Evolutionary conservation across 2,329 filamentous ascomycete genomes (phyloP).

Genomic region (Bipolaris bicolor): DNA sequence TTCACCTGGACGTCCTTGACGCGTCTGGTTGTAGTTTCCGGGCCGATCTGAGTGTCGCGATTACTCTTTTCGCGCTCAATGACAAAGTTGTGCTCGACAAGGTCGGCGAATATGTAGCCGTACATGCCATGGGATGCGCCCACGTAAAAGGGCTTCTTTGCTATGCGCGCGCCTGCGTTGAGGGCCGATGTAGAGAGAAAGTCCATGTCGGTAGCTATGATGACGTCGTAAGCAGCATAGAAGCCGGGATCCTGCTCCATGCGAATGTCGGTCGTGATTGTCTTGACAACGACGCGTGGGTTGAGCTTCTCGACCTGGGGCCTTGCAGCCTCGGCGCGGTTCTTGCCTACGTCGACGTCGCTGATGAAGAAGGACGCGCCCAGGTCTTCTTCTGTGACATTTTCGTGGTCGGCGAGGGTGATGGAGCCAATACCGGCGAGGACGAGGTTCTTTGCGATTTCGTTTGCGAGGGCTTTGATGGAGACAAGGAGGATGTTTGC

Average conservation of each 20-base stretch:
- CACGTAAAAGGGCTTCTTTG: constrained; percentile 84
- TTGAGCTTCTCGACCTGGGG: constrained; percentile 85
- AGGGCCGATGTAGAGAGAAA: constrained; percentile 76
- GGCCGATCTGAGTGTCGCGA: constrained; percentile 60
- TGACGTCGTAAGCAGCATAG: constrained; percentile 79
- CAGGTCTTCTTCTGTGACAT: constrained; percentile 78
- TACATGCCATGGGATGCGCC: constrained; percentile 87
- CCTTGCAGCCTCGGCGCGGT: constrained; percentile 80
- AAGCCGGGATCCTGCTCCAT: constrained; percentile 70
- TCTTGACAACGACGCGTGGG: constrained; percentile 78
- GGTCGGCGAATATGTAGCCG: constrained; percentile 92
- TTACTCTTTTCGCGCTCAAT: constrained; percentile 84
- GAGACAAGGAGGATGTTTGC: constrained; percentile 90
- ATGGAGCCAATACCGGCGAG: constrained; percentile 90
- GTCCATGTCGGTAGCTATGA: constrained; percentile 88
- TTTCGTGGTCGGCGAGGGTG: constrained; percentile 81
- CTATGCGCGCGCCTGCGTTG: constrained; percentile 83
- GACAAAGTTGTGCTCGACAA: constrained; percentile 88
- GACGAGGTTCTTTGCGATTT: constrained; percentile 96
- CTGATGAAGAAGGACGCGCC: constrained; percentile 74
- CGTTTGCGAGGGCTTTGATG: constrained; percentile 85
- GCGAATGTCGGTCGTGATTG: constrained; percentile 69
- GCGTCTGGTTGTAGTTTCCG: constrained; percentile 79
- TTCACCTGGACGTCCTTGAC: constrained; percentile 74
- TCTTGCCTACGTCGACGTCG: constrained; percentile 74